phyloP scores from a whole-genome alignment of 495 filamentous ascomycete species.

The Lichina pygmaea region DNA sequence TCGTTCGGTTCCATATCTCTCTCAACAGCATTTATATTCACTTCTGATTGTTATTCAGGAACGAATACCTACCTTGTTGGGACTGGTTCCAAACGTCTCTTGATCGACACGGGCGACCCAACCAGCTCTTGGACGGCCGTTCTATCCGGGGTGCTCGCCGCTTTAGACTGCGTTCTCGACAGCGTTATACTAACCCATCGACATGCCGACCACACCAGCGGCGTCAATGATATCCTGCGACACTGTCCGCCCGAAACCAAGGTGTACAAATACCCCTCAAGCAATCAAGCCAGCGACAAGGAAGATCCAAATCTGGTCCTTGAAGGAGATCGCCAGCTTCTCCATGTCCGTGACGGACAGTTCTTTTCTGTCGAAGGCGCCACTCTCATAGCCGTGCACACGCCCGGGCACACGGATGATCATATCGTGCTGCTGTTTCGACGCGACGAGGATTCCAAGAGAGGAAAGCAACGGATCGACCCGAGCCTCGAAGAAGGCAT shows the following conservation, averaged over 20 bases:
- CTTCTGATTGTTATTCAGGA: constrained; percentile 19
- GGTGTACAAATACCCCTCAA: constrained; percentile 21
- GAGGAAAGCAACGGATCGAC: constrained; percentile 7
- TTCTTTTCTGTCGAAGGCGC: constrained; percentile 48
- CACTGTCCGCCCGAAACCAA: constrained; percentile 25
- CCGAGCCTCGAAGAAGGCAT: constrained; percentile 44
- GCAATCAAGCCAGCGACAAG: constrained; percentile 12
- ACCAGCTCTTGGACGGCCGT: no score
- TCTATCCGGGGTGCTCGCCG: constrained; percentile 35
- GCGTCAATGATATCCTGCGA: constrained; percentile 35
- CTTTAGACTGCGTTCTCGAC: constrained; percentile 19
- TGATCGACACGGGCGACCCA: constrained; percentile 44
- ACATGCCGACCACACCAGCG: constrained; percentile 67
- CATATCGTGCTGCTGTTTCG: constrained; percentile 33
- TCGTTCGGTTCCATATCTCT: no score
- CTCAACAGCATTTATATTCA: not conserved
- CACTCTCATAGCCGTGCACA: constrained; percentile 44
- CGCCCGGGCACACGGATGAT: constrained; percentile 68
- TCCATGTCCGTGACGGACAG: constrained; percentile 40
- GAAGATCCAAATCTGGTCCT: not conserved
- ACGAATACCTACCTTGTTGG: constrained; percentile 80
- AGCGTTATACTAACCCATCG: constrained; percentile 54
- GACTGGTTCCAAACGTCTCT: constrained; percentile 32
- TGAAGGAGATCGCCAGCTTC: constrained; percentile 11
- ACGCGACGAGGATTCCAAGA: not conserved